phyloP scores from a whole-genome alignment of 805 yeast genomes.

The Yarrowia sp. region DNA sequence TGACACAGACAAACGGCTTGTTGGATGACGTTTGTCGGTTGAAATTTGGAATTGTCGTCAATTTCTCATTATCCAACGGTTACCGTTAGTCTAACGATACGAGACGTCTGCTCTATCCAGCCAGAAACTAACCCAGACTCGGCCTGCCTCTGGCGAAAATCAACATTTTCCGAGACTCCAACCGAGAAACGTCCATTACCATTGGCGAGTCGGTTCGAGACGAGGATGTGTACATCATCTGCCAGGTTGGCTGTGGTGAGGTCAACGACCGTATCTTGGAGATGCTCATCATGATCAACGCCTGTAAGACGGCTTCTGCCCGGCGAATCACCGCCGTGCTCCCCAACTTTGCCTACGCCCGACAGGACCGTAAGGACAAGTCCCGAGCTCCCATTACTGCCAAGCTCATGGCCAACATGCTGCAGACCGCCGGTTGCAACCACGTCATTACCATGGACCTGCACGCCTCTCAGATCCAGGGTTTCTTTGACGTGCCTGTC shows the following conservation, averaged over 20 bases:
- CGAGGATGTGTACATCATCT: slow-evolving; percentile 56
- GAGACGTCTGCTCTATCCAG: neutral
- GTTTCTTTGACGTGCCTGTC: slow-evolving; percentile 93
- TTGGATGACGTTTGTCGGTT: no score
- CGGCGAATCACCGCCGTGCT: slow-evolving; percentile 91
- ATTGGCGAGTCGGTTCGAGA: slow-evolving; percentile 91
- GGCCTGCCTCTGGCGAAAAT: slow-evolving; percentile 68
- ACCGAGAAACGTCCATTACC: slow-evolving; percentile 80
- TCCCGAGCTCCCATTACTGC: slow-evolving; percentile 97
- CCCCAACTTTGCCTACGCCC: slow-evolving; percentile 95
- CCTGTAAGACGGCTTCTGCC: slow-evolving; percentile 93
- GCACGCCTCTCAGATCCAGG: slow-evolving; percentile 98
- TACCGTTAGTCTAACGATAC: no score
- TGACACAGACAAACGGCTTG: neutral
- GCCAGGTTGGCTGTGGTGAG: slow-evolving; percentile 81
- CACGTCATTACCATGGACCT: slow-evolving; percentile 97
- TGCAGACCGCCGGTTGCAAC: slow-evolving; percentile 93
- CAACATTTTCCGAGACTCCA: slow-evolving; percentile 78
- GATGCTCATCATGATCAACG: slow-evolving; percentile 83
- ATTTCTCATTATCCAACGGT: no score
- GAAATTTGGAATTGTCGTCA: no score
- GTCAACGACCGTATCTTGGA: slow-evolving; percentile 88
- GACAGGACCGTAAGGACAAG: slow-evolving; percentile 97
- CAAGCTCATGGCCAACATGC: slow-evolving; percentile 85
- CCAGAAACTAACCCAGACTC: slow-evolving; percentile 37